Percentiles rank a stretch among this genome's conserved stretches.
Conservation (phyloP, 2,329 filamentous ascomycete species). For the Teratosphaeria pseudoeucalypti region DNA sequence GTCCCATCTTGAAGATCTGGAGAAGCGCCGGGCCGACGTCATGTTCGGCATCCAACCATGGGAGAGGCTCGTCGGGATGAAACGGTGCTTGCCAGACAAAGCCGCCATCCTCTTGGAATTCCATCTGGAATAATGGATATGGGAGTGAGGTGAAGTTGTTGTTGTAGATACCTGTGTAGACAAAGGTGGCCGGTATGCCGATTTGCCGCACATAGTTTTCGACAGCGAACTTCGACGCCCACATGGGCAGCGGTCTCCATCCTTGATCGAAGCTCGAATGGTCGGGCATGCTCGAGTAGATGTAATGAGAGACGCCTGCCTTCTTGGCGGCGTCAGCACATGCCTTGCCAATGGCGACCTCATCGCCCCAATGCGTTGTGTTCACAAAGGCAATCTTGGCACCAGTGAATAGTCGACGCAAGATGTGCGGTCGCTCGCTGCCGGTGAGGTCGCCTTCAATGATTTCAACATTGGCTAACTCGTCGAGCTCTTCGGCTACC, state of each 20-base stretch:
- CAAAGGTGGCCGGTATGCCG: slow-evolving; percentile 76
- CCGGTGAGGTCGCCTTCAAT: slow-evolving; percentile 54
- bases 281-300: slow-evolving; percentile 97
- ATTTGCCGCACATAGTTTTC: slow-evolving; percentile 83
- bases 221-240: slow-evolving; percentile 84
- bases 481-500: slow-evolving; percentile 75
- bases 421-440: slow-evolving; percentile 16
- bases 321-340: slow-evolving; percentile 82
- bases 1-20: slow-evolving; percentile 91
- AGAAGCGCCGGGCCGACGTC: slow-evolving; percentile 86
- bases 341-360: slow-evolving; percentile 77
- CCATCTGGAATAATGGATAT: slow-evolving; percentile 94
- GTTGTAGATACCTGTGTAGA: slow-evolving; percentile 97
- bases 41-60: slow-evolving; percentile 94
- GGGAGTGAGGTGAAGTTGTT: slow-evolving; percentile 94
- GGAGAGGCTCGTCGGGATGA: slow-evolving; percentile 75
- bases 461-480: slow-evolving; percentile 70
- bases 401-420: slow-evolving; percentile 52
- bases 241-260: slow-evolving; percentile 80
- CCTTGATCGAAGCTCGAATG: slow-evolving; percentile 65
- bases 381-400: slow-evolving; percentile 93
- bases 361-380: slow-evolving; percentile 93
- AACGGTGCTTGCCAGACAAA: slow-evolving; percentile 93
- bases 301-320: slow-evolving; percentile 76
- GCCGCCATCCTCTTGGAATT: slow-evolving; percentile 69